Evolutionary conservation across 148 eudicot species (phyloP).

Genomic region (Bassia scoparia): DNA sequence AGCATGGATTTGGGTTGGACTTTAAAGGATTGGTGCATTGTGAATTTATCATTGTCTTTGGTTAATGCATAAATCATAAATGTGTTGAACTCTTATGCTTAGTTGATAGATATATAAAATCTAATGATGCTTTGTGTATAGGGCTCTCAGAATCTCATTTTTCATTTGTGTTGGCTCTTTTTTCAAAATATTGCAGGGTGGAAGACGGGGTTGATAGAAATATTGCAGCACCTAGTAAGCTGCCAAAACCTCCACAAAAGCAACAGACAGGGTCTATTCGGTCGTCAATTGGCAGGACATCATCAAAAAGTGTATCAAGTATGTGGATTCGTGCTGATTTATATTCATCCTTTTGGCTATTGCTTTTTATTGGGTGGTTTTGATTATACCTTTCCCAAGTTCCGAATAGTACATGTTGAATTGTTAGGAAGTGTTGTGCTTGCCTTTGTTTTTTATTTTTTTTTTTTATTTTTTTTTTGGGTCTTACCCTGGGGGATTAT

Average conservation of each 20-base stretch:
- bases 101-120: neutral
- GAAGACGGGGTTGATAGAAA: too few species aligned
- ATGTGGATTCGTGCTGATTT: constrained; percentile 16
- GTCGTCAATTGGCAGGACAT: constrained; percentile 40
- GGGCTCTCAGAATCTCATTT: neutral
- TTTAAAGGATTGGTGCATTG: neutral
- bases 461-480: too few species aligned
- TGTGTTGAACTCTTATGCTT: neutral
- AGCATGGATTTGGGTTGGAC: neutral
- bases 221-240: constrained; percentile 46
- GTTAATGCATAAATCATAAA: neutral
- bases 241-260: constrained; percentile 67
- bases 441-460: too few species aligned
- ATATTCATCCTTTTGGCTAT: neutral
- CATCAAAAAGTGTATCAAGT: constrained; percentile 62
- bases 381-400: neutral
- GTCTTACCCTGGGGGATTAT: too few species aligned
- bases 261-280: constrained; percentile 48
- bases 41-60: neutral
- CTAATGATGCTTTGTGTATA: neutral
- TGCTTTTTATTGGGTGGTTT: neutral
- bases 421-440: too few species aligned
- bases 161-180: constrained; percentile 8
- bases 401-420: too few species aligned
- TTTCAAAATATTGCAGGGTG: constrained; percentile 40